Conservation (phyloP, 192 early-diverging fungal genomes). For the Diversispora epigaea region DNA sequence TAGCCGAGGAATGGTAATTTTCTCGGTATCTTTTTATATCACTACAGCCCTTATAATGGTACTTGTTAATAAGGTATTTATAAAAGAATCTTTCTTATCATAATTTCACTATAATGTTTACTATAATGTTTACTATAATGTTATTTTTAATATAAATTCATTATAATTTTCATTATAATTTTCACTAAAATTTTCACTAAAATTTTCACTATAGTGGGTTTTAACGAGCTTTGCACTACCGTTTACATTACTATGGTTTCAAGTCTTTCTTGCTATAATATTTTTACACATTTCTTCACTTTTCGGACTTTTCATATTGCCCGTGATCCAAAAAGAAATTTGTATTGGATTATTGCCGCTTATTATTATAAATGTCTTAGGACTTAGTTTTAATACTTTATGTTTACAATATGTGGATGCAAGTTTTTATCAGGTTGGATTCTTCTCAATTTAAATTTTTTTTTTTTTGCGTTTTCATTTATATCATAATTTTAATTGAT, state of each 20-base stretch:
- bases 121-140: too few species aligned
- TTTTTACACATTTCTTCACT: constrained; percentile 37
- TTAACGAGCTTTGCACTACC: constrained; percentile 51
- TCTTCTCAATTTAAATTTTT: background rate
- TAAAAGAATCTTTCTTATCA: too few species aligned
- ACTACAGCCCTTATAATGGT: constrained; percentile 48
- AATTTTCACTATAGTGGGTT: constrained; percentile 41
- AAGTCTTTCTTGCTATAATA: constrained; percentile 53
- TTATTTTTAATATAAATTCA: background rate
- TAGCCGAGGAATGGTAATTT: constrained; percentile 36
- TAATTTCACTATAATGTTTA: too few species aligned
- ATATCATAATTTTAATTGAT: too few species aligned
- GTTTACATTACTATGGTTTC: constrained; percentile 55
- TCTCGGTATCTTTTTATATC: constrained; percentile 44
- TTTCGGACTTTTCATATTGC: constrained; percentile 43
- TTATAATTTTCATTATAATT: background rate
- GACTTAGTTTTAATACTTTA: constrained; percentile 56
- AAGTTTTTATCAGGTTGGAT: constrained; percentile 55
- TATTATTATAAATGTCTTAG: constrained; percentile 54
- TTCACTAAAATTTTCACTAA: background rate
- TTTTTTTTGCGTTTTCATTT: too few species aligned
- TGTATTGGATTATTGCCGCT: constrained; percentile 41
- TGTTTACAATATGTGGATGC: constrained; percentile 61
- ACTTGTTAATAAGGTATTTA: constrained; percentile 49
- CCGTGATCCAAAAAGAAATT: constrained; percentile 35